Conservation (phyloP, 768 basidiomycete species). For the Trametes maxima region DNA sequence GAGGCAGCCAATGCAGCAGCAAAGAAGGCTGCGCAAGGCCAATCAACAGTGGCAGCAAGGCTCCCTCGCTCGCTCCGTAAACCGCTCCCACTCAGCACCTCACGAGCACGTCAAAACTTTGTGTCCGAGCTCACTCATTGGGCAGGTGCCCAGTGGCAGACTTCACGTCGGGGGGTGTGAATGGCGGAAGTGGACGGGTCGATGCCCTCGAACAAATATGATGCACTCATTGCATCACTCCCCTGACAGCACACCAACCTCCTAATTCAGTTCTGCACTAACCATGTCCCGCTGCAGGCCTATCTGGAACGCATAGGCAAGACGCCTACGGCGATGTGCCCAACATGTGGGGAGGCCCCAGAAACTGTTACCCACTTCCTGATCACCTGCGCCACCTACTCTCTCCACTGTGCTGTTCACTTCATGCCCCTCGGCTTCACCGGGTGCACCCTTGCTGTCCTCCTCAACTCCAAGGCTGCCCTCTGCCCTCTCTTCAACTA, state of each 20-base stretch:
- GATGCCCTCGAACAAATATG: neutral
- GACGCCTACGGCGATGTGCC: slow-evolving; percentile 6
- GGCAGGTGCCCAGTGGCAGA: neutral
- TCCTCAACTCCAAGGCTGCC: no score
- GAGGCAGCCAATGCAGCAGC: neutral
- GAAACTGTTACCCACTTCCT: slow-evolving; percentile 23
- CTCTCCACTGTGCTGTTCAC: no score
- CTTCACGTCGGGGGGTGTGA: neutral
- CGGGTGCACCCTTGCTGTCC: no score
- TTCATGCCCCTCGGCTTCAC: no score
- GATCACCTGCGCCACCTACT: slow-evolving; percentile 12
- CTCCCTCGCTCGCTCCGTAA: no score
- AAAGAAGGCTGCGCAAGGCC: neutral
- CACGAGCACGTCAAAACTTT: no score
- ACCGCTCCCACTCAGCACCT: no score
- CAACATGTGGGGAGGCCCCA: neutral
- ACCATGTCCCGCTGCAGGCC: slow-evolving; percentile 26
- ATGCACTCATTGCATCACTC: neutral
- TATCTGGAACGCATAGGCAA: slow-evolving; percentile 25
- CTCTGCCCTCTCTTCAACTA: no score
- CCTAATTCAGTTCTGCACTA: no score
- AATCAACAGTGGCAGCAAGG: no score
- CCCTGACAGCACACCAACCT: neutral
- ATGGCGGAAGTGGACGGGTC: no score
- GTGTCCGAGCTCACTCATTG: neutral